These are phyloP conservation scores for Penicillium steckii DNA, from an alignment of 495 filamentous ascomycete genomes.

Conservation along the genomic window DNA sequence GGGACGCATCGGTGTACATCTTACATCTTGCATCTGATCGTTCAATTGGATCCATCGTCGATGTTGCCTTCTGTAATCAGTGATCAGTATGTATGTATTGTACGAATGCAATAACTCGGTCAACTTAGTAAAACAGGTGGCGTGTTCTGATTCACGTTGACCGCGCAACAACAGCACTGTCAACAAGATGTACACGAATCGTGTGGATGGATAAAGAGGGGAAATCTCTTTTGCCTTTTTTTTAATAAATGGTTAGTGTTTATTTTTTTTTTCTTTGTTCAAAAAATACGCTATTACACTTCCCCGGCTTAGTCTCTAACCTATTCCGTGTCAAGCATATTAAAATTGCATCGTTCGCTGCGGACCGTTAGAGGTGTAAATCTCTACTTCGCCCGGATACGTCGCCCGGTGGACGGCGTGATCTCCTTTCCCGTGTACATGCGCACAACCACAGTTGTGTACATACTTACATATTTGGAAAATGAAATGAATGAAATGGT, in stretches of 20 bases:
- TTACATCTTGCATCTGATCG: not conserved
- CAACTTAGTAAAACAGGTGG: no score
- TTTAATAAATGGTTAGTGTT: no score
- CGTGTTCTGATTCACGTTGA: slow-evolving; percentile 3
- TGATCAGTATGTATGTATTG: no score
- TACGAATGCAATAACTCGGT: no score
- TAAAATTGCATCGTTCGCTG: not conserved
- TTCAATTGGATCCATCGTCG: not conserved
- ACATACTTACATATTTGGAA: no score
- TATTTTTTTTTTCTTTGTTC: slow-evolving; percentile 1
- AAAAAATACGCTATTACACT: not conserved
- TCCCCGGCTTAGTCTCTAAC: not conserved
- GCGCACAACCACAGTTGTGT: not conserved
- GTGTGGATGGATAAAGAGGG: no score
- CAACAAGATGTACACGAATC: not conserved
- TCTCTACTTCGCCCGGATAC: not conserved
- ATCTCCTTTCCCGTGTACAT: no score
- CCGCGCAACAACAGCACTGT: not conserved
- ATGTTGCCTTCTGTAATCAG: no score
- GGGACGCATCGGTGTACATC: not conserved
- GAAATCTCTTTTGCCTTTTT: no score
- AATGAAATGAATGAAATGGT: not conserved
- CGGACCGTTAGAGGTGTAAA: not conserved
- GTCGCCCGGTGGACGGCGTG: slow-evolving; percentile 1
- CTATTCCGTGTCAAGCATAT: not conserved